These are phyloP conservation scores for Russula foetens DNA, from an alignment of 768 basidiomycete species.

Conservation along the genomic window DNA sequence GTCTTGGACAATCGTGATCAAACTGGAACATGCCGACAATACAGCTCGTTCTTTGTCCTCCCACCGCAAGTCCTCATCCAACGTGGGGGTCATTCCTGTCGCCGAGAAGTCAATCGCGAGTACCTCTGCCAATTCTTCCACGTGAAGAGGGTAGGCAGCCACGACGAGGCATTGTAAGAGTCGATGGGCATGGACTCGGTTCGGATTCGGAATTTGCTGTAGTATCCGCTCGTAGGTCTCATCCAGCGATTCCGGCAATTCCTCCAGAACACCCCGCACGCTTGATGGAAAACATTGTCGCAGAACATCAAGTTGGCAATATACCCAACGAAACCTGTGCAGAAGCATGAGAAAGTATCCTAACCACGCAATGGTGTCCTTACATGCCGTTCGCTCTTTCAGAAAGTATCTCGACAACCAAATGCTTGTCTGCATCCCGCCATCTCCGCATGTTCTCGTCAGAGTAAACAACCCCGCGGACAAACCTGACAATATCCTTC, in stretches of 20 bases:
- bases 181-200: not conserved
- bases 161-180: not conserved
- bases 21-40: not conserved
- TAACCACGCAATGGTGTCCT: not conserved
- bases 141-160: not conserved
- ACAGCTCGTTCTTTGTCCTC: not conserved
- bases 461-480: not conserved
- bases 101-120: not conserved
- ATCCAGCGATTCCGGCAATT: not conserved
- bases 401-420: not conserved
- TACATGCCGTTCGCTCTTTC: not conserved
- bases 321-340: constrained; percentile 1
- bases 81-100: not conserved
- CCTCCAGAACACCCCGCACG: not conserved
- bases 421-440: not conserved
- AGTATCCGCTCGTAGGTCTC: not conserved
- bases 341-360: not conserved
- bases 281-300: not conserved
- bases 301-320: not conserved
- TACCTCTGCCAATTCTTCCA: not conserved
- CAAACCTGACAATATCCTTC: no score
- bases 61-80: not conserved
- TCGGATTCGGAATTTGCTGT: not conserved
- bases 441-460: not conserved
- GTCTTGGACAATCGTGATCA: not conserved